Percentiles rank a stretch among this genome's conserved stretches.
phyloP scores from a whole-genome alignment of 1,284 basidiomycete species.

The Amylostereum areolatum region DNA sequence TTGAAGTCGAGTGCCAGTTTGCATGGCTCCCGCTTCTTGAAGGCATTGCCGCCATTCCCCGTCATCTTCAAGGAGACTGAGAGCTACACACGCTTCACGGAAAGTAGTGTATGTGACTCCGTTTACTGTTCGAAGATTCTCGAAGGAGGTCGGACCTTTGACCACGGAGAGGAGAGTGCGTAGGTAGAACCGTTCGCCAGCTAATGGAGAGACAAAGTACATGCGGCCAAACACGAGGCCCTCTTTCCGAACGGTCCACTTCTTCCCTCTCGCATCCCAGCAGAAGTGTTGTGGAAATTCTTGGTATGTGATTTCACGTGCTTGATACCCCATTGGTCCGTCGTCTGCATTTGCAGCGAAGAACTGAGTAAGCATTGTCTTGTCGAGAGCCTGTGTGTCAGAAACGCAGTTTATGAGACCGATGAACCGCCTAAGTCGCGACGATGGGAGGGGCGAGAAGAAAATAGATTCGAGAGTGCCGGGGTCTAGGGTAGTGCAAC shows the following conservation, averaged over 20 bases:
- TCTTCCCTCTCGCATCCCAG: conserved; percentile 9
- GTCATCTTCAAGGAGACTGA: conserved; percentile 39
- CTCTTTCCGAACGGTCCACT: conserved; percentile 11
- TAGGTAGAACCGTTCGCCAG: conserved; percentile 30
- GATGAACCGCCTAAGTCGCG: no score
- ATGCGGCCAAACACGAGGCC: conserved; percentile 25
- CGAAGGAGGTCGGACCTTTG: conserved; percentile 24
- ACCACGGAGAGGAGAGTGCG: conserved; percentile 26
- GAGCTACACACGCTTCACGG: conserved; percentile 30
- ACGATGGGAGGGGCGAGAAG: no score
- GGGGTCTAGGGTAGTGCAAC: no score
- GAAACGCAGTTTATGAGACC: no score
- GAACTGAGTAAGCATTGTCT: no score
- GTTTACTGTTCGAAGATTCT: conserved; percentile 20
- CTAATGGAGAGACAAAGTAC: conserved; percentile 20
- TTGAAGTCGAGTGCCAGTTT: conserved; percentile 30
- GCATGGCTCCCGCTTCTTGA: conserved; percentile 33
- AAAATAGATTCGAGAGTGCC: no score
- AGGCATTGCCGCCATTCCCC: conserved; percentile 36
- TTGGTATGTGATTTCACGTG: conserved; percentile 13
- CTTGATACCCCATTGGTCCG: no score
- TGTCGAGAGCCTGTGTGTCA: no score
- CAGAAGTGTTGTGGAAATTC: conserved; percentile 19
- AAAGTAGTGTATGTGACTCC: conserved; percentile 14
- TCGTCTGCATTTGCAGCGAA: no score